Percentiles rank a stretch among this genome's conserved stretches.
These are phyloP conservation scores for Penicillium vulpinum DNA, from an alignment of 2,329 filamentous ascomycete species.

Conservation along the genomic window DNA sequence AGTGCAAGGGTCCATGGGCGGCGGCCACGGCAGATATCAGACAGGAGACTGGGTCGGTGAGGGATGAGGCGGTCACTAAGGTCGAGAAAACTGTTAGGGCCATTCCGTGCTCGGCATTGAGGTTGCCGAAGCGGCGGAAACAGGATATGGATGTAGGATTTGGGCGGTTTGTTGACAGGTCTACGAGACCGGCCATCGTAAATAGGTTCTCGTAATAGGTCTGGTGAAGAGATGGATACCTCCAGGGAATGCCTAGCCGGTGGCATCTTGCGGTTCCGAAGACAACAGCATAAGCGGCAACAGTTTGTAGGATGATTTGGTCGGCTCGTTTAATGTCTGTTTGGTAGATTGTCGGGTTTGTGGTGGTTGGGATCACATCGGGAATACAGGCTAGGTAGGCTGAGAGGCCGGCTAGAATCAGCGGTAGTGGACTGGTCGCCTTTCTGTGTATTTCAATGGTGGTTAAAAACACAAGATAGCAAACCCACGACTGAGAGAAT, in stretches of 20 bases:
- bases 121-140: slow-evolving; percentile 56
- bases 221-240: slow-evolving; percentile 37
- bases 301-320: slow-evolving; percentile 23
- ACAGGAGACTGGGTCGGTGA: slow-evolving; percentile 57
- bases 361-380: slow-evolving; percentile 23
- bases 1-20: slow-evolving; percentile 59
- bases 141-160: slow-evolving; percentile 49
- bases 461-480: background rate
- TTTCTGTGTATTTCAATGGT: slow-evolving; percentile 6
- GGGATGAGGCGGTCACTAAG: slow-evolving; percentile 56
- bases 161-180: slow-evolving; percentile 49
- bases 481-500: background rate
- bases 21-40: slow-evolving; percentile 56
- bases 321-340: slow-evolving; percentile 22
- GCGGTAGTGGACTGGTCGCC: slow-evolving; percentile 23
- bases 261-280: slow-evolving; percentile 31
- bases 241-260: slow-evolving; percentile 21
- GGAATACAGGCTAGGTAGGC: slow-evolving; percentile 27
- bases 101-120: slow-evolving; percentile 61
- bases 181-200: slow-evolving; percentile 55
- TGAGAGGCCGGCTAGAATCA: slow-evolving; percentile 33
- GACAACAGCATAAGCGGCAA: slow-evolving; percentile 29
- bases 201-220: slow-evolving; percentile 59
- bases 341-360: slow-evolving; percentile 26
- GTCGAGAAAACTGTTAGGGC: slow-evolving; percentile 59